Percentiles rank a stretch among this genome's conserved stretches.
phyloP scores from a whole-genome alignment of 192 early-diverging fungal genomes.

The Coemansia sp. region DNA sequence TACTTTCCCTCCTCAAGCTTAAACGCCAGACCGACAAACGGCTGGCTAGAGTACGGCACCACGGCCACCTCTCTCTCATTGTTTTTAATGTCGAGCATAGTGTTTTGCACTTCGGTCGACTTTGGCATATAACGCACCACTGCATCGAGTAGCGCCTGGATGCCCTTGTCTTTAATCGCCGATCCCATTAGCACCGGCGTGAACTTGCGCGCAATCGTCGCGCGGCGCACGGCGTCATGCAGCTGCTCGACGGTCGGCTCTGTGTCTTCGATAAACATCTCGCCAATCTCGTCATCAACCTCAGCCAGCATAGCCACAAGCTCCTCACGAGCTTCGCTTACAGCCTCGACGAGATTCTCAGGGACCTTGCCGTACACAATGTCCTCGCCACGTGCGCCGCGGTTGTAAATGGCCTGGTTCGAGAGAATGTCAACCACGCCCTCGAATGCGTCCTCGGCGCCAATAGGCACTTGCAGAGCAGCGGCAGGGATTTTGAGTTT shows the following conservation, averaged over 20 bases:
- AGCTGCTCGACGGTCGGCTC: slow-evolving; percentile 68
- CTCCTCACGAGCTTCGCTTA: slow-evolving; percentile 70
- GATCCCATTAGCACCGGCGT: slow-evolving; percentile 85
- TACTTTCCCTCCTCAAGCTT: slow-evolving; percentile 93
- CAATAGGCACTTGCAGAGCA: slow-evolving; percentile 82
- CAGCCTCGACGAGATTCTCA: slow-evolving; percentile 60
- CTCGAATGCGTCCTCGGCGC: slow-evolving; percentile 78
- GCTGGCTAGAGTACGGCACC: slow-evolving; percentile 63
- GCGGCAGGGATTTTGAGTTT: slow-evolving; percentile 79
- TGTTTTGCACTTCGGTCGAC: slow-evolving; percentile 70
- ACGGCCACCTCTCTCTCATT: slow-evolving; percentile 63
- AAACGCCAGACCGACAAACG: slow-evolving; percentile 84
- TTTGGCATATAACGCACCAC: slow-evolving; percentile 70
- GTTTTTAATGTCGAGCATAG: slow-evolving; percentile 68
- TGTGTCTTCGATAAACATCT: slow-evolving; percentile 78
- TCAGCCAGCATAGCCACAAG: slow-evolving; percentile 75
- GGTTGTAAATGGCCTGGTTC: slow-evolving; percentile 86
- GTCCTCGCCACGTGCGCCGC: slow-evolving; percentile 79
- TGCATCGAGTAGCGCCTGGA: slow-evolving; percentile 74
- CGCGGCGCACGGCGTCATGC: slow-evolving; percentile 70
- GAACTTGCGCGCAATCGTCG: slow-evolving; percentile 76
- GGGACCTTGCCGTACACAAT: slow-evolving; percentile 75
- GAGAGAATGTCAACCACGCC: slow-evolving; percentile 91
- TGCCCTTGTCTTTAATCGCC: slow-evolving; percentile 81
- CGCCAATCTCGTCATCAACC: slow-evolving; percentile 81